Evolutionary conservation across 805 yeast species (phyloP), one percentile per base, ranked within the genome.

Genomic region (Saccharomycopsis guyanensis): DNA sequence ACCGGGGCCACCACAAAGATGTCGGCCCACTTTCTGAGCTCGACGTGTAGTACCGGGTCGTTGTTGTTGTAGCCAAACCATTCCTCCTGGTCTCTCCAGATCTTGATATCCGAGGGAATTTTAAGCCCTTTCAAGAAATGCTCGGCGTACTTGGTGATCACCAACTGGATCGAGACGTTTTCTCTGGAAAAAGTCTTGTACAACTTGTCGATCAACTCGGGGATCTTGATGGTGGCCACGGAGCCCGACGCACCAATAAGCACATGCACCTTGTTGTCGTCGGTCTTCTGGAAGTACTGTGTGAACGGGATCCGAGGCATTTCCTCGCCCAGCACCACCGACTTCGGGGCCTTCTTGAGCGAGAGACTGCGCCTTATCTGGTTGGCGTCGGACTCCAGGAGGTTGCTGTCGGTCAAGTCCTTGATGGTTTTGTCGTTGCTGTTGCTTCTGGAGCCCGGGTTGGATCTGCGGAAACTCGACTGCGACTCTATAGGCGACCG

Each of bases 161-260:
- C 86, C 43, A 89, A 68, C 63, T 89, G 96, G 51, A 89, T 85
- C 3, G 88, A 79, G 3, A 88, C 81, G 49, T 78, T 79, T 40
- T 78, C 76, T 5, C 67, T 77, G 3, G 88, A 86, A 63, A 85
- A 91, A 4, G 82, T 71, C 61, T 86, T 86, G 60, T 81, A 82
- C 42, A 93, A 71, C 61, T 87, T 86, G 59, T 83, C 95, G 53
- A 93, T 86, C 34, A 93, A 87, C 54, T 83, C 63, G 0, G 96
- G 96, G 19, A 93, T 81, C 62, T 93, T 93, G 53, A 93, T 87
- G 2, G 97, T 86, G 3, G 98, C 98, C 3, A 93, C 97, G 1
- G 95, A 85, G 1, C 98, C 98, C 1, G 97, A 86, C 16, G 94
- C 95, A 16, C 94, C 98, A 37, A 93, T 70, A 47, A 93, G 68